Conservation (phyloP, 2,329 filamentous ascomycete species). For the Westerdykella ornata region DNA sequence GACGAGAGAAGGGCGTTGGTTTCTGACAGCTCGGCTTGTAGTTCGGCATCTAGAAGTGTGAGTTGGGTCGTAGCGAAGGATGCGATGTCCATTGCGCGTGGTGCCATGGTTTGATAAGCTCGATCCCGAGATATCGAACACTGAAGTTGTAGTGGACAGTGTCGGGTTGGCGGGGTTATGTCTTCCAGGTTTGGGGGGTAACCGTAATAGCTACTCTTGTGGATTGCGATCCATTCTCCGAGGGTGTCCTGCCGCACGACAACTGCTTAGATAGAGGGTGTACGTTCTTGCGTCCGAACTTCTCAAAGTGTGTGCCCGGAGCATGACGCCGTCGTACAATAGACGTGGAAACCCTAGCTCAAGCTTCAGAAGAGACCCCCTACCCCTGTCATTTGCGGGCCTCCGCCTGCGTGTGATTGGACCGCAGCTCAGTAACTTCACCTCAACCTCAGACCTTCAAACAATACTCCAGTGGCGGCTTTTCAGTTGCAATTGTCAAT, state of each 20-base stretch:
- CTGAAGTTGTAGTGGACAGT: not conserved
- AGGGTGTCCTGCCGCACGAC: no score
- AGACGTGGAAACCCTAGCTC: no score
- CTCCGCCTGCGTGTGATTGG: not conserved
- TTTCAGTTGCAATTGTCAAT: not conserved
- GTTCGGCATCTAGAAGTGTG: constrained; percentile 61
- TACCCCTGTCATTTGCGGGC: not conserved
- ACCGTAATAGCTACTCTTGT: not conserved
- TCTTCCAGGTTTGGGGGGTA: not conserved
- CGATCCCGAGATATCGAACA: not conserved
- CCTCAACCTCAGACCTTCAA: not conserved
- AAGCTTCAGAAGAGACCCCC: not conserved
- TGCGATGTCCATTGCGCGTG: constrained; percentile 48
- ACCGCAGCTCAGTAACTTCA: not conserved
- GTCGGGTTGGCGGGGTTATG: not conserved
- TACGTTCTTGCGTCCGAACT: no score
- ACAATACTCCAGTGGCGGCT: not conserved
- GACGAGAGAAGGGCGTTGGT: constrained; percentile 60
- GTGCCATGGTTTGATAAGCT: not conserved
- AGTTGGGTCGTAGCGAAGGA: constrained; percentile 67
- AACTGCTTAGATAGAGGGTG: no score
- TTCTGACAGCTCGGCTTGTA: constrained; percentile 64
- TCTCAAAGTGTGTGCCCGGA: no score
- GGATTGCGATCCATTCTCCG: not conserved
- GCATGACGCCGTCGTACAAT: no score